Evolutionary conservation across 345 rosid genomes (phyloP).

Genomic region (Hibiscus trionum): DNA sequence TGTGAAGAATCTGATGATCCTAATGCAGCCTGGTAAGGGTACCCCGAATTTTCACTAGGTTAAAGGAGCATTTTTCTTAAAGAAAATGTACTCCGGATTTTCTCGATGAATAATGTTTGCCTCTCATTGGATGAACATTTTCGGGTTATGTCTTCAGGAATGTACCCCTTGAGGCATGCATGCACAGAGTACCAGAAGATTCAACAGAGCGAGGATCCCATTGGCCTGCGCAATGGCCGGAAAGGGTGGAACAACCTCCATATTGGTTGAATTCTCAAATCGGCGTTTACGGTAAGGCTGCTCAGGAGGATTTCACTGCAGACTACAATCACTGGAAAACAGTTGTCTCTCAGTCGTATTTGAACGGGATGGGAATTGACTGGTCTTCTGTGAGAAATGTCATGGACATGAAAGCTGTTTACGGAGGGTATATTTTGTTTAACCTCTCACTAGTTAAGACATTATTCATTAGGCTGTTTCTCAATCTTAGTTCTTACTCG

Average conservation of each 20-base stretch:
- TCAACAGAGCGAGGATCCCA: conserved; percentile 45
- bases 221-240: conserved; percentile 74
- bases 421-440: conserved; percentile 59
- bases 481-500: neutral
- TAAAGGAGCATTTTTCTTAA: neutral
- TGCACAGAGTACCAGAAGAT: conserved; percentile 59
- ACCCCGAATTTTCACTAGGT: neutral
- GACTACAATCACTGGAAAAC: conserved; percentile 69
- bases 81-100: neutral
- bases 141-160: conserved; percentile 39
- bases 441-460: neutral
- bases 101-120: neutral
- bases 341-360: conserved; percentile 52
- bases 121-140: neutral
- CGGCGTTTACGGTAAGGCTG: conserved; percentile 66
- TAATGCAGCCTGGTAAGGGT: conserved; percentile 64
- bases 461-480: neutral
- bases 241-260: conserved; percentile 55
- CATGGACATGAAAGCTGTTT: conserved; percentile 93
- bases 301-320: conserved; percentile 53
- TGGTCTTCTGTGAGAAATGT: conserved; percentile 74
- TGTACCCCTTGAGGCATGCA: conserved; percentile 69
- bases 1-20: conserved; percentile 68
- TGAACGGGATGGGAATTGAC: conserved; percentile 49
- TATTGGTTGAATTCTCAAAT: conserved; percentile 58